Conservation (phyloP, 768 basidiomycete genomes). For the Auriculariales sp. region DNA sequence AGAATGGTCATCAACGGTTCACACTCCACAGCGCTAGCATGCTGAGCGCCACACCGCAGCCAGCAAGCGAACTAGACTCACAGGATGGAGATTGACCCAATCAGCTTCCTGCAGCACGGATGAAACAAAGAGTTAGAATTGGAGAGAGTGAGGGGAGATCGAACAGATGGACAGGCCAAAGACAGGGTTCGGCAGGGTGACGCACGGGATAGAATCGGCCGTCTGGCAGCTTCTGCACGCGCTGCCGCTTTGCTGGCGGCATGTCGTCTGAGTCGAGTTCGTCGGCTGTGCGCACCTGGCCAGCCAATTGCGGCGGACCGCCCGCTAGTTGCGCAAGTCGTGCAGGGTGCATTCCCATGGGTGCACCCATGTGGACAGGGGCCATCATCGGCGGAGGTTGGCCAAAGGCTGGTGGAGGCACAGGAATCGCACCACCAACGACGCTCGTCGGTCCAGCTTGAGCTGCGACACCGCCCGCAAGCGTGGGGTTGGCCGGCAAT, state of each 20-base stretch:
- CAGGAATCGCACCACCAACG: constrained; percentile 82
- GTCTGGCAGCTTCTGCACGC: constrained; percentile 71
- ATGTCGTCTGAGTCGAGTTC: constrained; percentile 51
- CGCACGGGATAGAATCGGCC: constrained; percentile 74
- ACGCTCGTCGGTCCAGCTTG: no score
- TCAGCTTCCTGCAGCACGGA: constrained; percentile 25
- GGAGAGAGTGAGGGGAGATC: neutral
- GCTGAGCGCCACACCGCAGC: neutral
- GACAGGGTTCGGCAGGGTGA: neutral
- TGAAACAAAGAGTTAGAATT: neutral
- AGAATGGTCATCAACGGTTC: neutral
- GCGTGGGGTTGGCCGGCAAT: constrained; percentile 48
- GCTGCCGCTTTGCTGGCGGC: constrained; percentile 78
- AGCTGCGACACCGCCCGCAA: constrained; percentile 24
- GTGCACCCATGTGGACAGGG: constrained; percentile 15
- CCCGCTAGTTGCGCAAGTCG: constrained; percentile 47
- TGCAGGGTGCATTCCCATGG: constrained; percentile 54
- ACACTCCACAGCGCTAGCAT: neutral
- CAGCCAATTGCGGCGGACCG: constrained; percentile 34
- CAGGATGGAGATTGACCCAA: constrained; percentile 84
- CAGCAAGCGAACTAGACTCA: constrained; percentile 22
- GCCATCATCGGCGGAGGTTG: constrained; percentile 56
- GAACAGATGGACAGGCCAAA: neutral
- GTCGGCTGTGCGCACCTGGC: constrained; percentile 66
- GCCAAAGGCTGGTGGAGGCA: constrained; percentile 67